These are phyloP conservation scores for Alternaria arbusti DNA, from an alignment of 2,329 filamentous ascomycete species.

Conservation along the genomic window DNA sequence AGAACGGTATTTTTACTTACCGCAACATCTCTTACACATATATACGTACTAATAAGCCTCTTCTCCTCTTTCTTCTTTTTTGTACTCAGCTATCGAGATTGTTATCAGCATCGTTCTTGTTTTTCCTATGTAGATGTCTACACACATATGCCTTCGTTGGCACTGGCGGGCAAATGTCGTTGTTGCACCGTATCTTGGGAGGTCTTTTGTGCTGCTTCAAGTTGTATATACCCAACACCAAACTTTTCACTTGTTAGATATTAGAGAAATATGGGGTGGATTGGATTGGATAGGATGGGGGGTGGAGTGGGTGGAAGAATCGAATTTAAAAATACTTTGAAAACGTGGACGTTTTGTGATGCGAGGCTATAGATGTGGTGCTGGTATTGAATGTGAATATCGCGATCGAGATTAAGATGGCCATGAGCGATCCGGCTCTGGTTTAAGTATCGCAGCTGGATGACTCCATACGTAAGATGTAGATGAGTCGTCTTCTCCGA, in stretches of 20 bases:
- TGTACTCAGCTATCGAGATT: not conserved
- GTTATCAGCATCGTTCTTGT: not conserved
- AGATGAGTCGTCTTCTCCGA: not conserved
- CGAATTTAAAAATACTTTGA: too few species aligned
- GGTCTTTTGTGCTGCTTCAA: not conserved
- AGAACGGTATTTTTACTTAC: not conserved
- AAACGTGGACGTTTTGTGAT: too few species aligned
- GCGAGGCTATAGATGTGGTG: too few species aligned
- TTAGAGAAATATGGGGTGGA: not conserved
- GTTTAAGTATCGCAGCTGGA: too few species aligned
- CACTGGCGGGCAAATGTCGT: not conserved
- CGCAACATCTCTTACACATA: not conserved
- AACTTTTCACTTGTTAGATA: not conserved
- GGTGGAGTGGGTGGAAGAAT: not conserved
- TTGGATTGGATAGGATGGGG: not conserved
- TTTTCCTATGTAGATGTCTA: slow-evolving; percentile 4
- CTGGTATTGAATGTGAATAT: too few species aligned
- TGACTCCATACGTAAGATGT: too few species aligned
- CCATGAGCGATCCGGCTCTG: too few species aligned
- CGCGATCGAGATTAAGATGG: too few species aligned
- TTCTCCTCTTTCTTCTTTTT: not conserved
- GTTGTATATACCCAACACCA: not conserved
- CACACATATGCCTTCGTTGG: not conserved
- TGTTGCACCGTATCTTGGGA: not conserved
- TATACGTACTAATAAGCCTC: not conserved